These are phyloP conservation scores for Barnettozyma siamensis DNA, from an alignment of 805 yeast genomes.

Conservation along the genomic window DNA sequence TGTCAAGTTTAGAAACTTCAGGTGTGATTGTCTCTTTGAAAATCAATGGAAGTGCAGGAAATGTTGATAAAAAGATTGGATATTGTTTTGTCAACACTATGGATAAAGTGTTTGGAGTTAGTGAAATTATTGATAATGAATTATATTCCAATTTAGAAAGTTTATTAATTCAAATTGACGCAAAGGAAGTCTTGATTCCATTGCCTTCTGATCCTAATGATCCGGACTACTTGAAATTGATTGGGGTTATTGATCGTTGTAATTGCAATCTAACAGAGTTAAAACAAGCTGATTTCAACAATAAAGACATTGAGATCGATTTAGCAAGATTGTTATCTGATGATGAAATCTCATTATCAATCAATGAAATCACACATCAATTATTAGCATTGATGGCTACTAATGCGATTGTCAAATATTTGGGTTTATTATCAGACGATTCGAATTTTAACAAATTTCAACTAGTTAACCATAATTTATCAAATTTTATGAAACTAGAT, in stretches of 20 bases:
- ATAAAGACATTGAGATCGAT: slow-evolving; percentile 73
- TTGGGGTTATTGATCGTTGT: slow-evolving; percentile 71
- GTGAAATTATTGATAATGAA: slow-evolving; percentile 85
- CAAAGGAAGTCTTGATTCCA: slow-evolving; percentile 74
- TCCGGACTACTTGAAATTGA: slow-evolving; percentile 57
- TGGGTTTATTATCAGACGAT: slow-evolving; percentile 56
- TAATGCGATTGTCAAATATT: slow-evolving; percentile 62
- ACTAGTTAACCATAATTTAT: slow-evolving; percentile 61
- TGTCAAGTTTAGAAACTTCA: slow-evolving; percentile 33
- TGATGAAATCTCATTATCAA: slow-evolving; percentile 46
- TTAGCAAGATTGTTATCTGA: slow-evolving; percentile 57
- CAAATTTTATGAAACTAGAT: slow-evolving; percentile 86
- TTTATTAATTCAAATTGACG: slow-evolving; percentile 80
- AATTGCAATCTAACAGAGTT: slow-evolving; percentile 63
- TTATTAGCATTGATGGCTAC: slow-evolving; percentile 54
- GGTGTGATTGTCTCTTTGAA: slow-evolving; percentile 46
- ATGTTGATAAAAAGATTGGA: slow-evolving; percentile 52
- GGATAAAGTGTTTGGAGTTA: slow-evolving; percentile 56
- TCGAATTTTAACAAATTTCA: slow-evolving; percentile 48
- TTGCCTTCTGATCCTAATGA: slow-evolving; percentile 31
- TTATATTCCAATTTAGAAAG: slow-evolving; percentile 83
- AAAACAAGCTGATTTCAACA: slow-evolving; percentile 50
- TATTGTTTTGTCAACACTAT: slow-evolving; percentile 75
- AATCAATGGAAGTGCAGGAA: slow-evolving; percentile 25
- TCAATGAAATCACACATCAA: slow-evolving; percentile 47